A percentile compares a stretch with the other conserved stretches of the same genome.
Conservation (phyloP, 2,329 filamentous ascomycete genomes). For the Pseudogymnoascus destructans region DNA sequence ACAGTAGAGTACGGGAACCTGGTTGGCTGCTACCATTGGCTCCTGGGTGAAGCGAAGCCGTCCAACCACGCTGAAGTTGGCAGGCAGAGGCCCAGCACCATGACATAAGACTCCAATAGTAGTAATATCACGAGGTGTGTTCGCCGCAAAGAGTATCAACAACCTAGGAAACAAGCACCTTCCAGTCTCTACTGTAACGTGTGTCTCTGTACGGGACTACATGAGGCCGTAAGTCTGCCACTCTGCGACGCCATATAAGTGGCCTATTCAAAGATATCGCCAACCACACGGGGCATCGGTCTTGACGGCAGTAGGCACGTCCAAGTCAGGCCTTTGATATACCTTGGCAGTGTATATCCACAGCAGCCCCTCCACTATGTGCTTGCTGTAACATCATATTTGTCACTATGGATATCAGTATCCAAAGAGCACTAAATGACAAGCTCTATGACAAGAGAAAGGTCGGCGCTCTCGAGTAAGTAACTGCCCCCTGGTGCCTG, state of each 20-base stretch:
- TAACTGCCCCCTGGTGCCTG: not conserved
- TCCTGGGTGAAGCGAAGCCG: not conserved
- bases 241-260: constrained; percentile 1
- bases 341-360: not conserved
- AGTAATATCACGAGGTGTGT: constrained; percentile 1
- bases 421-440: constrained; percentile 86
- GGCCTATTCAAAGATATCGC: not conserved
- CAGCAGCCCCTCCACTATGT: constrained; percentile 2
- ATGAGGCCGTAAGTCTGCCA: not conserved
- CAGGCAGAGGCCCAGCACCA: not conserved
- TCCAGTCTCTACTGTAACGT: not conserved
- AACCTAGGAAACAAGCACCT: not conserved
- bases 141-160: not conserved
- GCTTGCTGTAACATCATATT: constrained; percentile 5
- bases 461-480: constrained; percentile 87
- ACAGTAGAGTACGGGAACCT: not conserved
- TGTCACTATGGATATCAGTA: constrained; percentile 64
- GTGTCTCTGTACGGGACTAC: not conserved
- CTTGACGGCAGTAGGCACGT: not conserved
- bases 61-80: constrained; percentile 5
- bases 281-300: not conserved
- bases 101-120: not conserved
- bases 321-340: not conserved
- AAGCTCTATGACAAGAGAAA: constrained; percentile 99
- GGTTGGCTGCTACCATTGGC: not conserved